Evolutionary conservation across 306 rosid species (phyloP).

Genomic region (Prunus padus): DNA sequence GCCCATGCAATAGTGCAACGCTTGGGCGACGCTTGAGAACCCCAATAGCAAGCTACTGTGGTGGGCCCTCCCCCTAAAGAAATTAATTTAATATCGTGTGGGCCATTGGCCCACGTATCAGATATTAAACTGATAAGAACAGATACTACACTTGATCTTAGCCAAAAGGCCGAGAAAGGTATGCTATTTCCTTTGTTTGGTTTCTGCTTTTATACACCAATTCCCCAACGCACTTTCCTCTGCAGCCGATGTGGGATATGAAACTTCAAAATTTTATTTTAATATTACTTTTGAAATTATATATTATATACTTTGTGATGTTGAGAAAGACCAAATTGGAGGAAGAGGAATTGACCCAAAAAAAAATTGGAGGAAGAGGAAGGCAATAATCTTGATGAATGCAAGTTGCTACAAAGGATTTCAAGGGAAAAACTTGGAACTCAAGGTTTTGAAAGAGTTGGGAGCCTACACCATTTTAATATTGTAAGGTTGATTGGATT

Average conservation of each 20-base stretch:
- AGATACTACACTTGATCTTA: background rate
- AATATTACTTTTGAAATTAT: too few relatives aligned
- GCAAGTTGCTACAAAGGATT: slow-evolving; percentile 12
- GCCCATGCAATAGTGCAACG: background rate
- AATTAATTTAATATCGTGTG: background rate
- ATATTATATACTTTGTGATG: too few relatives aligned
- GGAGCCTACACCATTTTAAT: slow-evolving; percentile 14
- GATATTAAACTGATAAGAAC: background rate
- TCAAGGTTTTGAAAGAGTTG: slow-evolving; percentile 17
- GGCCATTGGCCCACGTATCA: background rate
- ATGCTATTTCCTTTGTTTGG: background rate
- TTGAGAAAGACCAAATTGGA: too few relatives aligned
- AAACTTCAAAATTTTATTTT: background rate
- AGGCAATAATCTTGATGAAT: too few relatives aligned
- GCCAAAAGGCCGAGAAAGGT: background rate
- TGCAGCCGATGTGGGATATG: background rate
- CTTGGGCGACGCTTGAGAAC: background rate
- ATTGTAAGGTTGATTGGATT: too few relatives aligned
- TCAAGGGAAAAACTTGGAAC: slow-evolving; percentile 7
- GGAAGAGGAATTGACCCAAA: too few relatives aligned
- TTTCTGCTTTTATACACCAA: background rate
- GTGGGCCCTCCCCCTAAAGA: background rate
- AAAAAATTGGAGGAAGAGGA: too few relatives aligned
- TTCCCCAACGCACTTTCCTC: background rate
- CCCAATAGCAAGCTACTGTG: background rate